Evolutionary conservation across 2,329 filamentous ascomycete species (phyloP), one percentile per base, ranked within the genome.

Genomic region (Microdochium nivale): DNA sequence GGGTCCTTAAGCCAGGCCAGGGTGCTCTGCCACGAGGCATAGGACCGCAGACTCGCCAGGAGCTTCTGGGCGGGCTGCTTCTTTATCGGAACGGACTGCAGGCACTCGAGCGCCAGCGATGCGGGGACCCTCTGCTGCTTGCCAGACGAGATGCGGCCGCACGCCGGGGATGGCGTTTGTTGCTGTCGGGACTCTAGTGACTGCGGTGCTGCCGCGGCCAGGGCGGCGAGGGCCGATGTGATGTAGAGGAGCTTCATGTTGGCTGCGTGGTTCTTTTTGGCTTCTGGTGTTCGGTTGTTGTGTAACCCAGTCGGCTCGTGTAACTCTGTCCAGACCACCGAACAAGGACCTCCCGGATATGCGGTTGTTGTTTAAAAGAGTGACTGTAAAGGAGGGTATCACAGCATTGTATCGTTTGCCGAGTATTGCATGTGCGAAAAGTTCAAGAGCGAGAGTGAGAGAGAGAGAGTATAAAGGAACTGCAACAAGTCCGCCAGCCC

Each of bases 1-100:
- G 80, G 79, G 49, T 76, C 64, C 54, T 75, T 76, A 33, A 78
- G 67, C 58, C 71, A 75, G 11, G 72, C 68, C 11, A 73, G 61
- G 3, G 72, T 73, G 43, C 71, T 75, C 58, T 79, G 75, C 64
- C 73, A 78, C 50, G 75, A 66, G 1, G 73, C 61, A 47, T 72
- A 76, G 4, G 70, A 67, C 54, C 66, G 64, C 24, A 72, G 57
- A 46, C 66, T 68, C 49, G 65, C 60, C 51, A 73, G 57, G 19
- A 74, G 58, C 49, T 65, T 56, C 50, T 62, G 51, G 1, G 67
- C 71, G 7, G 63, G 64, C 7, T 63, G 57, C 8, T 60, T 62
- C 51, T 65, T 63, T 53, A 71, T 67, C 14, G 70, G 71, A 3
- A 73, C 69, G 8, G 69, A 62, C 16, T 64, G 58, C 3, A 73